These are phyloP conservation scores for Debaryomyces sp. DNA, from an alignment of 1,139 yeast genomes.

Conservation along the genomic window DNA sequence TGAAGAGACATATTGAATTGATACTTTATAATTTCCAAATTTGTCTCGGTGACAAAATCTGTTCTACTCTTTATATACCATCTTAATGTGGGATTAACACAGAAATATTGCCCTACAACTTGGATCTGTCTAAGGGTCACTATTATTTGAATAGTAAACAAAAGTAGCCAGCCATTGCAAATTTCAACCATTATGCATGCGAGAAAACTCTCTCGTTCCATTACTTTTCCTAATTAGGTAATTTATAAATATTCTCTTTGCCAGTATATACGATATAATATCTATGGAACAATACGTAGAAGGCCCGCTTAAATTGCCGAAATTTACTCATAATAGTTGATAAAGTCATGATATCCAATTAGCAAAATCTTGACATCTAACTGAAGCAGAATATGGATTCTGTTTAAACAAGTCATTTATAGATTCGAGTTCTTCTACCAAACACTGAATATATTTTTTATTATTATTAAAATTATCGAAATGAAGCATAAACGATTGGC, in stretches of 20 bases:
- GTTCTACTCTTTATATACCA: not conserved
- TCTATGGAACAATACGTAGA: not conserved
- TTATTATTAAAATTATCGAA: slow-evolving; percentile 7
- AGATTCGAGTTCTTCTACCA: slow-evolving; percentile 14
- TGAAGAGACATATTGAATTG: slow-evolving; percentile 19
- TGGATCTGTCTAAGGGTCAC: not conserved
- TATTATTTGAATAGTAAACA: slow-evolving; percentile 3
- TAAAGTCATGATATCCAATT: slow-evolving; percentile 8
- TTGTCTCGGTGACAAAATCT: not conserved
- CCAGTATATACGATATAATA: not conserved
- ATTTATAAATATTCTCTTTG: slow-evolving; percentile 10
- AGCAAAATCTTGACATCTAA: slow-evolving; percentile 18
- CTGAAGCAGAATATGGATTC: slow-evolving; percentile 13
- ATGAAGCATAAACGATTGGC: slow-evolving; percentile 3
- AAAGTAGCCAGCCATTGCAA: slow-evolving; percentile 6
- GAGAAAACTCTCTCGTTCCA: slow-evolving; percentile 10
- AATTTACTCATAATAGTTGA: not conserved
- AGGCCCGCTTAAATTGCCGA: not conserved
- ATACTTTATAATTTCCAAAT: not conserved
- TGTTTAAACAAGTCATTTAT: slow-evolving; percentile 11
- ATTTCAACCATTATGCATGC: slow-evolving; percentile 2
- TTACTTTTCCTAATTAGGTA: slow-evolving; percentile 18
- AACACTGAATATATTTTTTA: slow-evolving; percentile 15
- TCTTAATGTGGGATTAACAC: not conserved
- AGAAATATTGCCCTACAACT: not conserved